Evolutionary conservation across 805 yeast species (phyloP).

Genomic region (Gaillardinia entomophila): DNA sequence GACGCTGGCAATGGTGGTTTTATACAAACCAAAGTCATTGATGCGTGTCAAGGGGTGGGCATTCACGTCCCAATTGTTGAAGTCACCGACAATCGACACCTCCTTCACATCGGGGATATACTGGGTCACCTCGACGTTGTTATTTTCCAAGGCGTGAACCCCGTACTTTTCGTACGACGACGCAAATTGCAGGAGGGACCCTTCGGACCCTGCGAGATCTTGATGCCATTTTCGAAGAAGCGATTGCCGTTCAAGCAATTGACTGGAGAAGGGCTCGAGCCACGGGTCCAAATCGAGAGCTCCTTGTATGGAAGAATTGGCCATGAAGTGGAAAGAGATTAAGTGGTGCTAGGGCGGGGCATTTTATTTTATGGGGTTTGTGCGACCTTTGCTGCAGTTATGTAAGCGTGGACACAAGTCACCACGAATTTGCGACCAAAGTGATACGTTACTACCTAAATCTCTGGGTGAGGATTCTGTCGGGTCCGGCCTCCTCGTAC

Average conservation of each 20-base stretch:
- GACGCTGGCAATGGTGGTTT: constrained; percentile 51
- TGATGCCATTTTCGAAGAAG: constrained; percentile 60
- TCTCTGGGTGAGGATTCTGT: constrained; percentile 71
- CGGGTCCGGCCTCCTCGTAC: constrained; percentile 83
- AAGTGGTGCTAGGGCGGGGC: too few species aligned
- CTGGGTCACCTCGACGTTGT: constrained; percentile 61
- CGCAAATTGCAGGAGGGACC: constrained; percentile 58
- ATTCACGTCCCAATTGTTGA: constrained; percentile 72
- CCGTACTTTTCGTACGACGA: constrained; percentile 75
- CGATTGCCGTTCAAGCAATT: constrained; percentile 60
- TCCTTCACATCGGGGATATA: constrained; percentile 85
- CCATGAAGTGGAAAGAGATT: too few species aligned
- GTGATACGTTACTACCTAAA: constrained; percentile 47
- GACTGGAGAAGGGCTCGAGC: constrained; percentile 72
- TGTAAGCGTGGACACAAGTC: too few species aligned
- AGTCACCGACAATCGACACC: constrained; percentile 86
- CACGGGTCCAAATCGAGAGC: constrained; percentile 79
- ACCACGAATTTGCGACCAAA: too few species aligned
- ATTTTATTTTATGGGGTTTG: neutral
- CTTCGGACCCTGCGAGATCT: constrained; percentile 52
- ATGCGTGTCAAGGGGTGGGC: constrained; percentile 47
- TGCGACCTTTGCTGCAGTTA: too few species aligned
- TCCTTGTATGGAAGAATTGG: too few species aligned
- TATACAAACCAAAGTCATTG: constrained; percentile 70
- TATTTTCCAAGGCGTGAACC: constrained; percentile 54